Percentiles rank a stretch among this genome's conserved stretches.
Evolutionary conservation across 345 rosid species (phyloP).

Genomic region (Punica granatum): DNA sequence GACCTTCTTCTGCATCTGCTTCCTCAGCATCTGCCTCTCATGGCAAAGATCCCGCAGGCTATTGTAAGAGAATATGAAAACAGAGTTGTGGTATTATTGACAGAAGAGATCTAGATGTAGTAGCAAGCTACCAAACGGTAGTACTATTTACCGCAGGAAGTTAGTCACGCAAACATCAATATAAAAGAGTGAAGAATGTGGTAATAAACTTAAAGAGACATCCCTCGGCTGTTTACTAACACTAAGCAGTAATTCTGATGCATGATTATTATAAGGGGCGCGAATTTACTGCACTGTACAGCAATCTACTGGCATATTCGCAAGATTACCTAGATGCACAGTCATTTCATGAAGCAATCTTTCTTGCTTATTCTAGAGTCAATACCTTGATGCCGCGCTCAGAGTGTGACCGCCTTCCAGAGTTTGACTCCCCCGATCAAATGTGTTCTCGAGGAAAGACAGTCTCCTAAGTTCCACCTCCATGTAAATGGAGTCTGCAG

Average conservation of each 20-base stretch:
- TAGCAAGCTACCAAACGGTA: background rate
- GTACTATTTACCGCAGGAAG: background rate
- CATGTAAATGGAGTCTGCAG: slow-evolving; percentile 70
- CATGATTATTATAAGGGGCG: background rate
- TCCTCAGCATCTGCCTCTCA: slow-evolving; percentile 38
- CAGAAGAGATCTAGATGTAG: background rate
- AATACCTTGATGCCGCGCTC: slow-evolving; percentile 49
- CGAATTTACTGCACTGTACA: background rate
- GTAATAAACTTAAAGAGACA: background rate
- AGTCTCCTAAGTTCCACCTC: slow-evolving; percentile 82
- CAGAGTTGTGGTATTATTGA: background rate
- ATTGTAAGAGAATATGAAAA: background rate
- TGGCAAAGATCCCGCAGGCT: slow-evolving; percentile 29
- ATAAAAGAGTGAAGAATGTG: background rate
- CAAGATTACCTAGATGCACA: background rate
- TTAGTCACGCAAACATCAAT: background rate
- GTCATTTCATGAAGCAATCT: background rate
- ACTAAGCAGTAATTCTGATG: background rate
- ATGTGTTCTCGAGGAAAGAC: slow-evolving; percentile 51
- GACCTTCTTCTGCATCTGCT: slow-evolving; percentile 27
- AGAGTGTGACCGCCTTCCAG: slow-evolving; percentile 40
- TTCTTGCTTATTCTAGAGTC: background rate
- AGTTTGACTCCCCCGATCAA: slow-evolving; percentile 34
- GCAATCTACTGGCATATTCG: background rate
- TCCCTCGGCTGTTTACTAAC: background rate